These are phyloP conservation scores for Botrytis pseudocinerea DNA, from an alignment of 2,329 filamentous ascomycete species.

Conservation along the genomic window DNA sequence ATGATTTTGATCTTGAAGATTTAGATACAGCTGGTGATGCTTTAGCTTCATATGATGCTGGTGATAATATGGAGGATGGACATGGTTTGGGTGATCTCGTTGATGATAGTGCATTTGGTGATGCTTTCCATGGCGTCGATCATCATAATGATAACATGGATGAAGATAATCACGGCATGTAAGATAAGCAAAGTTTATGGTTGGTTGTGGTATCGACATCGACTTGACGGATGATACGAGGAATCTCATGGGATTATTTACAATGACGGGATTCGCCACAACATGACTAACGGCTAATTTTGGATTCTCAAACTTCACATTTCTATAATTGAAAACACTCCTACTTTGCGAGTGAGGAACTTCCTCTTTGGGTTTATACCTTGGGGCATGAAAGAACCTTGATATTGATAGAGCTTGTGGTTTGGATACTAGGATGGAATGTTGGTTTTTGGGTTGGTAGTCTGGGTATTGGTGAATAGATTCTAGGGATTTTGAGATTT, in stretches of 20 bases:
- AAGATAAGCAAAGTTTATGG: neutral
- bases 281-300: neutral
- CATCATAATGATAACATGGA: conserved; percentile 29
- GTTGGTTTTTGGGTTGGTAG: neutral
- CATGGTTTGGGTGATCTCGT: conserved; percentile 60
- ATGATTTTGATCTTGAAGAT: conserved; percentile 65
- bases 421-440: neutral
- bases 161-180: conserved; percentile 26
- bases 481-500: neutral
- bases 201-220: neutral
- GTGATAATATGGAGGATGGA: conserved; percentile 48
- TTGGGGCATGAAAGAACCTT: conserved; percentile 20
- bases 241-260: neutral
- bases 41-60: conserved; percentile 62
- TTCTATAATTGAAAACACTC: conserved; percentile 12
- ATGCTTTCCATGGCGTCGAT: conserved; percentile 71
- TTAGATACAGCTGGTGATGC: conserved; percentile 72
- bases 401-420: neutral
- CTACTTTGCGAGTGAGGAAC: conserved; percentile 17
- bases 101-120: conserved; percentile 80
- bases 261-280: neutral
- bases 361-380: conserved; percentile 10
- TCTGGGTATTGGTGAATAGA: neutral
- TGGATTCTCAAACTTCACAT: neutral
- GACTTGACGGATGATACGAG: neutral